Conservation (phyloP, 2,329 filamentous ascomycete genomes). For the Aspergillus udagawae region DNA sequence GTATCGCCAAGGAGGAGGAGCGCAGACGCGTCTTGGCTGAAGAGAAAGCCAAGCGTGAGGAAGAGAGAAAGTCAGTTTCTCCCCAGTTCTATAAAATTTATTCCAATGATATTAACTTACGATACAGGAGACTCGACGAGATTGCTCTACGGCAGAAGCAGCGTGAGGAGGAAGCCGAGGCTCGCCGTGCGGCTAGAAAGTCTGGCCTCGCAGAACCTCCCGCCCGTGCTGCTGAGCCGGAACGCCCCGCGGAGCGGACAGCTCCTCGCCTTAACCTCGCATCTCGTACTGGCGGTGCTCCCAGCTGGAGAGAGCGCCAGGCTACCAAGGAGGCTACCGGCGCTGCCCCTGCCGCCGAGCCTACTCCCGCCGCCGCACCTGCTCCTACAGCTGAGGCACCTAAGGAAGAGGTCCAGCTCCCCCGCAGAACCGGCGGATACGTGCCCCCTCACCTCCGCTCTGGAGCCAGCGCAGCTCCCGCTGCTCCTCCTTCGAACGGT, state of each 20-base stretch:
- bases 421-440: slow-evolving; percentile 33
- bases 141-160: slow-evolving; percentile 65
- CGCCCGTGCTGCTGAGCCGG: slow-evolving; percentile 42
- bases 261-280: slow-evolving; percentile 55
- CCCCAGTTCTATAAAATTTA: not conserved
- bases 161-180: slow-evolving; percentile 84
- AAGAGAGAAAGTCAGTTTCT: slow-evolving; percentile 53
- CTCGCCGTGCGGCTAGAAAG: slow-evolving; percentile 65
- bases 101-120: slow-evolving; percentile 30
- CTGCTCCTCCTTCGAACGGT: slow-evolving; percentile 27
- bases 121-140: slow-evolving; percentile 57
- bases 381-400: slow-evolving; percentile 17
- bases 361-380: no score
- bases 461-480: slow-evolving; percentile 25
- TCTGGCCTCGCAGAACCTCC: slow-evolving; percentile 41
- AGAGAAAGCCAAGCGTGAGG: slow-evolving; percentile 59
- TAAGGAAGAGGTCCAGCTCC: slow-evolving; percentile 26
- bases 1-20: slow-evolving; percentile 72
- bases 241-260: slow-evolving; percentile 45
- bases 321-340: slow-evolving; percentile 45
- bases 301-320: slow-evolving; percentile 59
- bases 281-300: slow-evolving; percentile 43
- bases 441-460: slow-evolving; percentile 40
- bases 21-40: slow-evolving; percentile 69
- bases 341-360: slow-evolving; percentile 15